A percentile compares a stretch with the other conserved stretches of the same genome.
These are phyloP conservation scores for Hirsutella thompsonii DNA, from an alignment of 2,329 filamentous ascomycete genomes.

Conservation along the genomic window DNA sequence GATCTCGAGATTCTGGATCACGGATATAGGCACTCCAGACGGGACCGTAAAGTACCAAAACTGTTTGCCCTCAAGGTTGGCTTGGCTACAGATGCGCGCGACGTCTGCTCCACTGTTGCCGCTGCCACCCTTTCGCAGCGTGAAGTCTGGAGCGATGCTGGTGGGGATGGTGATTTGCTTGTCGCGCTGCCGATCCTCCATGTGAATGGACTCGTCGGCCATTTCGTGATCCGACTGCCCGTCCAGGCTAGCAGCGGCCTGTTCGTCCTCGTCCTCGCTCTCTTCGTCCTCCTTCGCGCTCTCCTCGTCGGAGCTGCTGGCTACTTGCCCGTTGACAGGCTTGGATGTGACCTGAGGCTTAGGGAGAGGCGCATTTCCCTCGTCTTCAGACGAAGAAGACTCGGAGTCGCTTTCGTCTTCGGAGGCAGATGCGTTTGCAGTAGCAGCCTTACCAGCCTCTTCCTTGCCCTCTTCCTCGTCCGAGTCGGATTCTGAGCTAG, in stretches of 20 bases:
- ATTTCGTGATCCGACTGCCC: constrained; percentile 17
- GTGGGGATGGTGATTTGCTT: constrained; percentile 27
- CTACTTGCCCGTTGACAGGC: constrained; percentile 8
- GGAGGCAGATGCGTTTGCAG: constrained; percentile 5
- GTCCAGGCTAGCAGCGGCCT: constrained; percentile 10
- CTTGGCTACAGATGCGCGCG: constrained; percentile 41
- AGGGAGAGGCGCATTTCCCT: constrained; percentile 7
- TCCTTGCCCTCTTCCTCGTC: constrained; percentile 15
- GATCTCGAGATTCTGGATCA: constrained; percentile 52
- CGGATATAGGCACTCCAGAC: constrained; percentile 52
- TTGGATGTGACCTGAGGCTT: constrained; percentile 3
- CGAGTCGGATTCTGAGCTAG: constrained; percentile 12
- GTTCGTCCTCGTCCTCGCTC: background rate
- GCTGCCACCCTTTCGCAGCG: constrained; percentile 33
- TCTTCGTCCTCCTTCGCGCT: background rate
- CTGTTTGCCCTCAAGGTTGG: constrained; percentile 55
- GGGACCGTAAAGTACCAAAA: constrained; percentile 73
- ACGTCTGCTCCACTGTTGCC: constrained; percentile 30
- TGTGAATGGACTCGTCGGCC: constrained; percentile 26
- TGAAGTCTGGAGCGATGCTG: constrained; percentile 38
- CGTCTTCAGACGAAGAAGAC: background rate
- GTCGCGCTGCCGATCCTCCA: constrained; percentile 16
- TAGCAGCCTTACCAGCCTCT: constrained; percentile 8
- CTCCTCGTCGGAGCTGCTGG: constrained; percentile 3
- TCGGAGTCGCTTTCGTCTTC: constrained; percentile 9